phyloP scores from a whole-genome alignment of 306 rosid genomes.

The Pueraria montana region DNA sequence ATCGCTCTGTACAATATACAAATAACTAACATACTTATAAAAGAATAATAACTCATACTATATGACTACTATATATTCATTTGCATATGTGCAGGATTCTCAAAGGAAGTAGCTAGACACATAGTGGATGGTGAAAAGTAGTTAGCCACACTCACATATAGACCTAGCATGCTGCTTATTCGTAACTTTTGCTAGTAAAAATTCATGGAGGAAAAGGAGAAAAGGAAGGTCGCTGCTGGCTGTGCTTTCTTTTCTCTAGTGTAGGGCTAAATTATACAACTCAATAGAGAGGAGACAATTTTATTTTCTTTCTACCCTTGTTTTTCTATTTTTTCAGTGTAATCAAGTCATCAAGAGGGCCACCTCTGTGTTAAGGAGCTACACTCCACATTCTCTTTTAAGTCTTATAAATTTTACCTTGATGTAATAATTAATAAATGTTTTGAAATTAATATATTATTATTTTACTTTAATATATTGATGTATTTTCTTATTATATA shows the following conservation, averaged over 20 bases:
- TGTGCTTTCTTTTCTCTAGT: not conserved
- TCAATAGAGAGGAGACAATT: not conserved
- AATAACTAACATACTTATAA: no score
- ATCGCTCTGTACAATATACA: not conserved
- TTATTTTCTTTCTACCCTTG: not conserved
- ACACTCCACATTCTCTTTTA: not conserved
- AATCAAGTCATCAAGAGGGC: not conserved
- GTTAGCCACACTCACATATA: not conserved
- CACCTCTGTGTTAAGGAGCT: not conserved
- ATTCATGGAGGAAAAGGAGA: not conserved
- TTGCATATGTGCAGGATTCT: not conserved
- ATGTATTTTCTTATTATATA: no score
- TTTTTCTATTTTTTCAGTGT: not conserved
- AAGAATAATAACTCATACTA: no score
- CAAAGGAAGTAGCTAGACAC: not conserved
- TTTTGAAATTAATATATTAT: not conserved
- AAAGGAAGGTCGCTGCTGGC: not conserved
- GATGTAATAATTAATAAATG: not conserved
- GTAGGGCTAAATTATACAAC: not conserved
- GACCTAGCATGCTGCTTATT: not conserved
- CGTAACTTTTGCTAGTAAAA: not conserved
- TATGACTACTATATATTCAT: not conserved
- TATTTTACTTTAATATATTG: no score
- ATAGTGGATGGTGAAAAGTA: not conserved
- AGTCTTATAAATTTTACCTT: not conserved